Evolutionary conservation across 2,329 filamentous ascomycete genomes (phyloP).

Genomic region (Paracoccidioides lutzii): DNA sequence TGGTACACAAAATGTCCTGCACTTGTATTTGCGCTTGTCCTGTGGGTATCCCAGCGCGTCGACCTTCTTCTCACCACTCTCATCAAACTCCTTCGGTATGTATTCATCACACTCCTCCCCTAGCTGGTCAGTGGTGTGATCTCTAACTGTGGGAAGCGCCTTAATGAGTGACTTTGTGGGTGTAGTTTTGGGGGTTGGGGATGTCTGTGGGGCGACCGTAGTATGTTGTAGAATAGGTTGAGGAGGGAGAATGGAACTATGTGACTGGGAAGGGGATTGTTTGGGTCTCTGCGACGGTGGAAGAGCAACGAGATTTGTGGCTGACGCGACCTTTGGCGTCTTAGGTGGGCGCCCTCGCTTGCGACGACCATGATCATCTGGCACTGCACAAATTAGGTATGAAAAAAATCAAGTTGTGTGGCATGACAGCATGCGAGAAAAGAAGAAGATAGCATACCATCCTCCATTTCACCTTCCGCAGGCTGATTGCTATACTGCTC

Average conservation of each 20-base stretch:
- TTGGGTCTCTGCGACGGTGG: constrained; percentile 19
- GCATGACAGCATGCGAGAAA: constrained; percentile 18
- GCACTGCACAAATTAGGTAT: constrained; percentile 13
- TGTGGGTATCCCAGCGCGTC: constrained; percentile 67
- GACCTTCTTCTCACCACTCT: constrained; percentile 89
- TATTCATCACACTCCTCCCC: constrained; percentile 86
- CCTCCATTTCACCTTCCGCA: constrained; percentile 50
- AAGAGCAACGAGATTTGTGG: constrained; percentile 19
- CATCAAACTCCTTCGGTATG: constrained; percentile 81
- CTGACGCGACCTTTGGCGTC: constrained; percentile 27
- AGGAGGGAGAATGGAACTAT: constrained; percentile 27
- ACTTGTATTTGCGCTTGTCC: constrained; percentile 77
- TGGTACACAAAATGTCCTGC: constrained; percentile 84
- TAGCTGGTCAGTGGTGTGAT: constrained; percentile 94
- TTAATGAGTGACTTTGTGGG: constrained; percentile 75
- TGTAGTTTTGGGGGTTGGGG: constrained; percentile 59
- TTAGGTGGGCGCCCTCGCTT: constrained; percentile 40
- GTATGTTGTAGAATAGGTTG: constrained; percentile 23
- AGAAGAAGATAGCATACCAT: constrained; percentile 45
- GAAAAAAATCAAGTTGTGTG: constrained; percentile 23
- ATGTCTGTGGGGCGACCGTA: constrained; percentile 45
- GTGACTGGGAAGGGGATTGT: constrained; percentile 20
- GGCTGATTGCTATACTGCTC: constrained; percentile 48
- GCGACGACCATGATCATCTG: constrained; percentile 33
- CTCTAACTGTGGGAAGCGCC: constrained; percentile 84